These are phyloP conservation scores for Myriosclerotinia duriaeana DNA, from an alignment of 2,329 filamentous ascomycete species.

Conservation along the genomic window DNA sequence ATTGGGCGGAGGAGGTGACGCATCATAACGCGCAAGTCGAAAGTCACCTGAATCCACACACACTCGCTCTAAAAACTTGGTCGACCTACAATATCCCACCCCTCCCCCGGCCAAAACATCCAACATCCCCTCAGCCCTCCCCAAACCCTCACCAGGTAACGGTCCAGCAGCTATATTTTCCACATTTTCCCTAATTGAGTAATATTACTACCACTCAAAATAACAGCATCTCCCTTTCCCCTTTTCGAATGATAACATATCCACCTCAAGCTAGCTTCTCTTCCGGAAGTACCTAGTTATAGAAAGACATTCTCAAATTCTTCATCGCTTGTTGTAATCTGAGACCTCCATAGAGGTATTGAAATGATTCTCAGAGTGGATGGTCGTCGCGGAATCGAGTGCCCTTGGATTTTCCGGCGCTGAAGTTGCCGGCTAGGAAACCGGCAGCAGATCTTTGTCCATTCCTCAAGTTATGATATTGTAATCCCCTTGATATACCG, in stretches of 20 bases:
- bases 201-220: neutral
- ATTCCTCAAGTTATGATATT: conserved; percentile 27
- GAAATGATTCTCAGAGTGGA: too few species aligned
- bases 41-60: too few species aligned
- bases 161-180: neutral
- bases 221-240: neutral
- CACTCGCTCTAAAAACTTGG: too few species aligned
- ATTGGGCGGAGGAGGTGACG: too few species aligned
- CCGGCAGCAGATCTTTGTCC: conserved; percentile 9
- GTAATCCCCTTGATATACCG: conserved; percentile 40
- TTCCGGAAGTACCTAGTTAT: neutral
- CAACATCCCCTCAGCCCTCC: neutral
- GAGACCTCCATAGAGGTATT: too few species aligned
- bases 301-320: neutral
- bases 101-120: neutral
- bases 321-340: conserved; percentile 9
- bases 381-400: too few species aligned
- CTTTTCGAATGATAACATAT: neutral
- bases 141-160: neutral
- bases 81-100: neutral
- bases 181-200: neutral
- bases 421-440: too few species aligned
- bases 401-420: too few species aligned
- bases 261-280: conserved; percentile 9
- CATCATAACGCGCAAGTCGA: too few species aligned